A percentile compares a stretch with the other conserved stretches of the same genome.
These are phyloP conservation scores for Handroanthus guayacan DNA, from an alignment of 257 asterid genomes.

Conservation along the genomic window DNA sequence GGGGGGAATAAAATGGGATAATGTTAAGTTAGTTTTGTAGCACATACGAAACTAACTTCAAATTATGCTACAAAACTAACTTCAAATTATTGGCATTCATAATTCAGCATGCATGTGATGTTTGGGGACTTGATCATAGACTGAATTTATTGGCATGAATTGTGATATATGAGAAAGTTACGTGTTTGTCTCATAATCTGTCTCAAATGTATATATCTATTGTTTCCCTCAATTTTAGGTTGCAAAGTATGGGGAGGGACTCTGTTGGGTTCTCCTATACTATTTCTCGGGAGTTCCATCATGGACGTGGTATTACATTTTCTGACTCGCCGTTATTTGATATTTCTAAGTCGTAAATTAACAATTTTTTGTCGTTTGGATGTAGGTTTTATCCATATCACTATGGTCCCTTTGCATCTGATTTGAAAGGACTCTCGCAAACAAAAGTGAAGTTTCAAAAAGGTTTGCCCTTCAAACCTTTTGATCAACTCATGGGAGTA, in stretches of 20 bases:
- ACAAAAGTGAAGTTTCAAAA: constrained; percentile 46
- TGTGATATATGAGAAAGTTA: no score
- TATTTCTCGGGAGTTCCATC: constrained; percentile 72
- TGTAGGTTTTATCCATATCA: constrained; percentile 65
- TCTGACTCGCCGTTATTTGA: background rate
- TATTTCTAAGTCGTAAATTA: background rate
- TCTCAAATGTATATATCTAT: background rate
- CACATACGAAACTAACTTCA: no score
- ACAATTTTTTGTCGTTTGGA: background rate
- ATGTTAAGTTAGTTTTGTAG: no score
- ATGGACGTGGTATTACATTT: constrained; percentile 60
- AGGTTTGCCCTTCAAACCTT: constrained; percentile 64
- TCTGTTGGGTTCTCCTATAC: constrained; percentile 68
- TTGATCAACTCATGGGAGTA: constrained; percentile 72
- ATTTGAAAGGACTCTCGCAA: constrained; percentile 60
- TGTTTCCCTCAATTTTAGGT: constrained; percentile 40
- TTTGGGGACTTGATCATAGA: no score
- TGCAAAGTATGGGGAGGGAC: constrained; percentile 60
- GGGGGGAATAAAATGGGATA: no score
- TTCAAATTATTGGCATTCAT: no score
- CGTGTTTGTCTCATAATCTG: no score
- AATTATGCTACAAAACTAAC: no score
- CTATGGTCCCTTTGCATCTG: constrained; percentile 70
- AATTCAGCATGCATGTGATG: no score
- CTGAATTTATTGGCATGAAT: no score